Evolutionary conservation across 805 yeast species (phyloP).

Genomic region (Ogataea corticis): DNA sequence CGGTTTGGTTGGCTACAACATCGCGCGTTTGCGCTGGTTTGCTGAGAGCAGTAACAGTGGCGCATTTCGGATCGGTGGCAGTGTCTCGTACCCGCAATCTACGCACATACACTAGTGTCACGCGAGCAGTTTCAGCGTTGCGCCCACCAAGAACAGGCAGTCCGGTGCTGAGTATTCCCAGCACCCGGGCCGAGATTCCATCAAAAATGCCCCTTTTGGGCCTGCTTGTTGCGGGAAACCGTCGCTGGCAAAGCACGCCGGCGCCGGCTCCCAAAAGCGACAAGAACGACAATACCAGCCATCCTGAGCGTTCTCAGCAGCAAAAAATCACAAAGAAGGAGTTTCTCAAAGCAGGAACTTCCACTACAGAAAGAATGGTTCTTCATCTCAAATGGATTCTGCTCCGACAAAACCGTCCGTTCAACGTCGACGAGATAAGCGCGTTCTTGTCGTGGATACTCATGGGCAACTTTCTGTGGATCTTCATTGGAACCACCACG

Average conservation of each 20-base stretch:
- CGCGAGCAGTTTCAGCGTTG: not conserved
- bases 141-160: too few relatives aligned
- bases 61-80: not conserved
- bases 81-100: not conserved
- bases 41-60: not conserved
- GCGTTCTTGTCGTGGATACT: slow-evolving; percentile 58
- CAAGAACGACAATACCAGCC: too few relatives aligned
- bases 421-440: slow-evolving; percentile 50
- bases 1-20: not conserved
- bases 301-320: not conserved
- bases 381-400: slow-evolving; percentile 45
- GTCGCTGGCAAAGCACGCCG: not conserved
- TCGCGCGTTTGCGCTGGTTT: not conserved
- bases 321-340: slow-evolving; percentile 6
- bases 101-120: not conserved
- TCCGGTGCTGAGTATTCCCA: not conserved
- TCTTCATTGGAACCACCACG: slow-evolving; percentile 58
- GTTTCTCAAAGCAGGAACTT: slow-evolving; percentile 21
- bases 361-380: slow-evolving; percentile 11
- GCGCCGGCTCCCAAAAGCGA: too few relatives aligned
- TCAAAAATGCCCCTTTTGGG: not conserved
- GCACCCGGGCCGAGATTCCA: not conserved
- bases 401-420: slow-evolving; percentile 47
- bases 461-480: slow-evolving; percentile 58
- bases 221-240: not conserved